Percentiles rank a stretch among this genome's conserved stretches.
Conservation (phyloP, 805 yeast genomes). For the Naumovozyma baii region DNA sequence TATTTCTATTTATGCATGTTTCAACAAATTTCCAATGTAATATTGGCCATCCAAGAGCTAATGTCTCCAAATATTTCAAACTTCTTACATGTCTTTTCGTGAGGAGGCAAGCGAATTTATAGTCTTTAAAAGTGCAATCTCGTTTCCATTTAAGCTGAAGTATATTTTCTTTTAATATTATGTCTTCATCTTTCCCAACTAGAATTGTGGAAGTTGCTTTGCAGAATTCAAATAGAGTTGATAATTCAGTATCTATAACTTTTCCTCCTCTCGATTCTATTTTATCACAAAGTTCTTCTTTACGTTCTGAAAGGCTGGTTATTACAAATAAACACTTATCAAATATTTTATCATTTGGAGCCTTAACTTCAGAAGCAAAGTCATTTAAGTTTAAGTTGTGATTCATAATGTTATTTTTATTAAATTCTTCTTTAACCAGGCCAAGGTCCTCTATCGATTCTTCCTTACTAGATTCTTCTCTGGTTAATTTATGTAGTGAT, state of each 20-base stretch:
- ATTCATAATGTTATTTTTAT: too few species aligned
- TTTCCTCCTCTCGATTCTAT: constrained; percentile 39
- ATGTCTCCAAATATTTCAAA: constrained; percentile 63
- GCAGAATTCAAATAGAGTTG: constrained; percentile 16
- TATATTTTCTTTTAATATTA: background rate
- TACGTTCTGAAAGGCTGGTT: constrained; percentile 28
- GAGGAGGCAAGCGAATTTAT: constrained; percentile 55
- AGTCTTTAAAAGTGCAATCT: constrained; percentile 11
- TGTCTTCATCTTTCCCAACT: constrained; percentile 3
- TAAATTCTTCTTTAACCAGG: too few species aligned
- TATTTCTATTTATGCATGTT: constrained; percentile 34
- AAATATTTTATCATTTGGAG: constrained; percentile 16
- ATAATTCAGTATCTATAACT: constrained; percentile 30
- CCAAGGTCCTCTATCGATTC: background rate
- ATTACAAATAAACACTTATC: constrained; percentile 33
- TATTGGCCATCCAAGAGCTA: constrained; percentile 83
- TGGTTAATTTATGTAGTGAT: background rate
- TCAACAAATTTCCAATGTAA: constrained; percentile 48
- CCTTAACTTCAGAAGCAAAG: background rate
- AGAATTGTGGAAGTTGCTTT: background rate
- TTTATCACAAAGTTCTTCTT: constrained; percentile 26
- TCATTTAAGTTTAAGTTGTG: too few species aligned
- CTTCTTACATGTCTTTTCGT: constrained; percentile 53
- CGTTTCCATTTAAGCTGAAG: constrained; percentile 10
- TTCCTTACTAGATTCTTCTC: background rate